Base-by-base conservation (phyloP, 768 basidiomycete species). In the Lactarius vividus region DNA sequence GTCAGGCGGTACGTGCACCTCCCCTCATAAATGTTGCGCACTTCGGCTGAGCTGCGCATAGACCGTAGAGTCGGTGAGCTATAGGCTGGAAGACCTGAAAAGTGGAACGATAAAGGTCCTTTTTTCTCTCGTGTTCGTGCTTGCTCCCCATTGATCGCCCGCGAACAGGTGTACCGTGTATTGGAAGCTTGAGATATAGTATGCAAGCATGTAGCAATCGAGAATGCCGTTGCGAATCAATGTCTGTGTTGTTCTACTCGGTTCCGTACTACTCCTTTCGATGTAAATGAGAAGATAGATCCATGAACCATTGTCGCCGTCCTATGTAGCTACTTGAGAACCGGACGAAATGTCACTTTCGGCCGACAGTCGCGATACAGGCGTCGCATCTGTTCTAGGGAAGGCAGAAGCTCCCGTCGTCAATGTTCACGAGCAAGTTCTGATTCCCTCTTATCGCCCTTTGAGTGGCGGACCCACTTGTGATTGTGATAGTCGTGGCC, bases 21-120 rank as follows among this genome's bases (percentile, higher is more conserved):
- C 66, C 69, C 65, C 26, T 57, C 55, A 63, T 7, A 13, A 37
- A 37, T 52, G 40, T 31, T 35, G 8, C 64, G 29, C 55, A 55
- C 52, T 11, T 65, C 33, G 46, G 29, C 39, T 66, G 53, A 68
- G 33, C 5, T 16, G 9, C 29, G 42, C 4, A 40, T 72, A 83
- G 82, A 84, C 79, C 68, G 88, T 94, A 35, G 92, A 94, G 72
- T 81, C 80, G 58, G 88, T 85, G n/a, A 94, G 89, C 72, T 96
- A 95, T 78, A 84, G 91, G 62, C 77, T 94, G 75, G 93, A 96
- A 49, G 94, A 96, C 79, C 74, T 96, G 71, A 95, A 95, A 79
- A 91, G 86, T 72, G 94, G 94, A 13, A 77, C 80, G 29, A 83
- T 94, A 52, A 89, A 92, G 84, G 92, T 93, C 71, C 26, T 57